Evolutionary conservation across 2,329 filamentous ascomycete genomes (phyloP).

Genomic region (Botrytis fabae): DNA sequence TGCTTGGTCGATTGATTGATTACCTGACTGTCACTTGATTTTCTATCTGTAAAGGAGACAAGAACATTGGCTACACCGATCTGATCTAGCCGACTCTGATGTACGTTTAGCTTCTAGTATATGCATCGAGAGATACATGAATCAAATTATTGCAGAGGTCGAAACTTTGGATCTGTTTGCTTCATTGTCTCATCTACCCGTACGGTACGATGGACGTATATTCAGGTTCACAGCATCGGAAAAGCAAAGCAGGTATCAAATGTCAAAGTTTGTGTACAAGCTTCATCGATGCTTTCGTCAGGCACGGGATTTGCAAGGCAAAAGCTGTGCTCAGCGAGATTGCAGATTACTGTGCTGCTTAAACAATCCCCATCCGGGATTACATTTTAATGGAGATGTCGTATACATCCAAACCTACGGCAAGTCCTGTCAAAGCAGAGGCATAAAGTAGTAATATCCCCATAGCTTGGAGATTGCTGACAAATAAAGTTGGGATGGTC

Average conservation of each 20-base stretch:
- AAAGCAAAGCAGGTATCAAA: background rate
- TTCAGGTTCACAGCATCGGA: background rate
- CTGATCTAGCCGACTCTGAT: background rate
- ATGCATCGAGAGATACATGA: background rate
- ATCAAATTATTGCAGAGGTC: slow-evolving; percentile 10
- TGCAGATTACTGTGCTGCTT: slow-evolving; percentile 10
- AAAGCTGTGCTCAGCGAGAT: slow-evolving; percentile 6
- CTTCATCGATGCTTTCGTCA: slow-evolving; percentile 11
- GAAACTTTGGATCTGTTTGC: background rate
- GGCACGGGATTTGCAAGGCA: background rate
- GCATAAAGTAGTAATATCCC: slow-evolving; percentile 74
- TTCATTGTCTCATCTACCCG: slow-evolving; percentile 17
- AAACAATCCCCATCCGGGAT: background rate
- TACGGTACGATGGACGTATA: background rate
- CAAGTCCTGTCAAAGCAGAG: slow-evolving; percentile 63
- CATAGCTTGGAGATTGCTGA: slow-evolving; percentile 65
- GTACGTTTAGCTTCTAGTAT: background rate
- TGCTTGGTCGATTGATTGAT: background rate
- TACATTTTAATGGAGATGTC: slow-evolving; percentile 25
- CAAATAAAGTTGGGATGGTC: slow-evolving; percentile 77
- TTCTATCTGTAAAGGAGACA: background rate
- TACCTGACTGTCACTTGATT: background rate
- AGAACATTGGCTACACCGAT: slow-evolving; percentile 1
- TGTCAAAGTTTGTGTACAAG: slow-evolving; percentile 8
- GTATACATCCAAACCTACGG: slow-evolving; percentile 59